Evolutionary conservation across 805 yeast genomes (phyloP), one percentile per base, ranked within the genome.

Genomic region (Ogataea paradorogensis): DNA sequence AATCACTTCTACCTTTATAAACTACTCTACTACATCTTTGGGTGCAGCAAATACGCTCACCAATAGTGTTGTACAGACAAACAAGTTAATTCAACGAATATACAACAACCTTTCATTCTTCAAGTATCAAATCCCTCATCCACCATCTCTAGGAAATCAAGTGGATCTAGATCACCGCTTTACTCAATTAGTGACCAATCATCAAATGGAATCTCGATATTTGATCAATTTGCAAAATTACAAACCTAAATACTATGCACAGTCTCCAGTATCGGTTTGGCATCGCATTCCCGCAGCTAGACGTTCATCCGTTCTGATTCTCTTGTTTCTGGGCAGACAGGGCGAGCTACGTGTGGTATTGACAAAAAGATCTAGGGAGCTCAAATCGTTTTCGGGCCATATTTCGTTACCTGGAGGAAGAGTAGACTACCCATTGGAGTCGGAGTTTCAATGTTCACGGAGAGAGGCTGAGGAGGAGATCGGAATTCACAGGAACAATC

Each of bases 341-440:
- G 91, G 91, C 2, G 95, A 88, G 49, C 62, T 89, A 14, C 63
- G 91, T 30, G 95, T 87, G 23, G 68, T 90, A 3, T 62, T 90
- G 35, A 90, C 97, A 1, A 80, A 84, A 51, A 63, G 98, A 46
- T 80, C 95, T 3, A 69, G 83, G 33, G 68, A 72, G 26, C 67
- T 91, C 51, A 69, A 79, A 34, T 76, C 76, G 38, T 90, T 89
- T 63, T 84, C 93, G 0, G 96, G 97, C 5, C 96, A 90, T 59
- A 84, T 85, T 5, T 87, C 96, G 1, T 68, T 90, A 7, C 98
- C 98, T 4, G 98, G 98, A 2, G 98, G 97, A 7, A 86, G 83
- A 55, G 89, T 95, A 4, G 97, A 90, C 59, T 56, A 50, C 29
- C 78, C 73, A 0, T 66, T 74, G 14, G 88, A 87, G 51, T 61